Percentiles rank a stretch among this genome's conserved stretches.
Evolutionary conservation across 306 rosid genomes (phyloP).

Genomic region (Acmispon strigosus): DNA sequence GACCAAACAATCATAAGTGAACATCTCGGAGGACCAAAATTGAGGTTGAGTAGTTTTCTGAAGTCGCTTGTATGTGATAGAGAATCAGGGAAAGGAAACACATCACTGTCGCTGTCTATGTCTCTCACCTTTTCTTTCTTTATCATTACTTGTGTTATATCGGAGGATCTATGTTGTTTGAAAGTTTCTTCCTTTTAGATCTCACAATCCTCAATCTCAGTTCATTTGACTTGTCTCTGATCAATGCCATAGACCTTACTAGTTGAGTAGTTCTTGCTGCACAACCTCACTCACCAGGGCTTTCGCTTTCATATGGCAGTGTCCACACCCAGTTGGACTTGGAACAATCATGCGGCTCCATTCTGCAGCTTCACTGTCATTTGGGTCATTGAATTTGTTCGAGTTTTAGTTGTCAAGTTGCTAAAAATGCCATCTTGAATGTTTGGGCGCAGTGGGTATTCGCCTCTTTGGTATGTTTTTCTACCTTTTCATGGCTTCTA

Average conservation of each 20-base stretch:
- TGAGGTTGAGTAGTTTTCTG: no score
- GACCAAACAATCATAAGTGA: no score
- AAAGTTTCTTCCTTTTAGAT: constrained; percentile 21
- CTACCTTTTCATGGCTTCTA: not conserved
- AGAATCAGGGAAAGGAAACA: not conserved
- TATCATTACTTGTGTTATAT: not conserved
- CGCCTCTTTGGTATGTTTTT: not conserved
- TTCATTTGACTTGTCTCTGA: not conserved
- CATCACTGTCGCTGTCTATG: not conserved
- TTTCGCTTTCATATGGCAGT: not conserved
- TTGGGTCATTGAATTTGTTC: constrained; percentile 19
- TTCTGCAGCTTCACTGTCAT: constrained; percentile 12
- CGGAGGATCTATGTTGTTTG: not conserved
- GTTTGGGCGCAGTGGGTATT: not conserved
- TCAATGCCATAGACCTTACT: not conserved
- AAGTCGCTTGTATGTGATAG: not conserved
- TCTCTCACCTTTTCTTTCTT: not conserved
- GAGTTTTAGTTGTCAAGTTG: not conserved
- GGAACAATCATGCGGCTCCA: constrained; percentile 11
- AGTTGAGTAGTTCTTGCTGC: not conserved
- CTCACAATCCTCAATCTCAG: constrained; percentile 22
- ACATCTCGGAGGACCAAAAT: no score
- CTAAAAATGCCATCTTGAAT: constrained; percentile 21
- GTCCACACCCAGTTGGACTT: not conserved
- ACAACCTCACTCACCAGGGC: not conserved